Base-by-base conservation (phyloP, 371 early-diverging fungal species). In the Mortierella sp. region DNA sequence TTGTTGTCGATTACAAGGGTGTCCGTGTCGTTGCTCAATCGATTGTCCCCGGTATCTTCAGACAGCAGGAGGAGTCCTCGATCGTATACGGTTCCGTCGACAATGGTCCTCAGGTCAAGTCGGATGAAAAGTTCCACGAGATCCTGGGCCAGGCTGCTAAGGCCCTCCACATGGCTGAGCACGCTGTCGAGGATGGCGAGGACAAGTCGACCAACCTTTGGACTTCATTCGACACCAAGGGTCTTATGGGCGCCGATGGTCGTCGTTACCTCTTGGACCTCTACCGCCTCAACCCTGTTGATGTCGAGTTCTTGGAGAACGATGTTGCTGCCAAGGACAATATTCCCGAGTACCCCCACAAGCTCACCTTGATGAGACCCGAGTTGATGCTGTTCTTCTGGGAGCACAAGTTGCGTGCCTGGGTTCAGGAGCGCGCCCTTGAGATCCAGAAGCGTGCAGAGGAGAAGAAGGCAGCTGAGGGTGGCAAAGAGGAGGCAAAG, bases 11-110 rank as follows among this genome's bases (percentile, higher is more conserved):
- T 77, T 98, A 96, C 89, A 95, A 94, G 86, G 98, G 98, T 51
- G 89, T 91, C 21, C 95, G 98, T 73, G 90, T 98, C 37, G 94
- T 98, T 40, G 98, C 97, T 9, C 98, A 98, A 89, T 95, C 95
- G 57, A 95, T 98, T 72, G 96, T 98, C 21, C 98, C 98, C 44
- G 88, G 86, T 28, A 93, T 94, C 55, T 93, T 94, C 88, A 89
- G 93, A 73, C 94, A 94, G 73, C 94, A 95, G 80, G 95, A 96
- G 67, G 95, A 95, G 53, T 93, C 94, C 3, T 91, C 95, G 16
- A 95, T 98, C 79, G 90, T 95, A 46, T 97, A 98, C 80, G 98
- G 98, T 8, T 96, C 96, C 28, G 95, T 96, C 37, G 98, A 98
- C 76, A 92, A 92, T 73, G 98, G 98, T 31, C 89, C 90, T 71